Evolutionary conservation across 1,284 basidiomycete genomes (phyloP), one percentile per base, ranked within the genome.

Genomic region (Coriolopsis trogii): DNA sequence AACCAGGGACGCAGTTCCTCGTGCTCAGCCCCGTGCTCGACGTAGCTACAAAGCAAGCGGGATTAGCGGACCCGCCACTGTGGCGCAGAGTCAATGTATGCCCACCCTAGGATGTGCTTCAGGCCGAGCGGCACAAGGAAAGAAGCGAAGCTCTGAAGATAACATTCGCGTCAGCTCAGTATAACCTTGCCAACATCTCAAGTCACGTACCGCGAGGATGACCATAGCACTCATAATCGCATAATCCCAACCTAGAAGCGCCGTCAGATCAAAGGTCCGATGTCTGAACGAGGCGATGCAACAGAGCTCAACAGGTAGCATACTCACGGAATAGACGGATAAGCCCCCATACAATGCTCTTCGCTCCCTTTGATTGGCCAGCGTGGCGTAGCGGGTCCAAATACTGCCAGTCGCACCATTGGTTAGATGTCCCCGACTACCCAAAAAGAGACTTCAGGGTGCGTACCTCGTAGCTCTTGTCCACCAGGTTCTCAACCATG

Each of bases 1-100:
- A 87, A 74, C 78, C 71, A 76, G 0, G 79, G 76, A 6, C 70
- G 63, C 37, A 78, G 60, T 3, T 53, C 48, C 0, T 72, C 69
- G 13, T 60, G 66, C n/a, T 70, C 52, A 12, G 71, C 72, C 21
- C 68, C 63, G 4, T 58, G 66, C 57, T 79, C 70, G n/a, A 81
- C 60, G 55, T 78, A 79, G 16, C 66, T 70, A 23, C 33, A n/a
- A 15, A 12, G 28, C 6, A 23, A 29, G 24, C 5, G 23, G 21
- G 13, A 25, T 45, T 5, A 39, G 38, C 26, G 12, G 10, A 2
- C 23, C 21, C 9, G 13, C 20, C 20, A n/a, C 1, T 6, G 6
- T 6, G 9, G 4, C 13, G 3, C 10, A 15, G 13, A 8, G 20
- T 13, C 2, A 12, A 28, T 5, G 18, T 23, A 41, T n/a, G n/a